Percentiles rank a stretch among this genome's conserved stretches.
phyloP scores from a whole-genome alignment of 2,329 filamentous ascomycete species.

The Calonectria honghensis region DNA sequence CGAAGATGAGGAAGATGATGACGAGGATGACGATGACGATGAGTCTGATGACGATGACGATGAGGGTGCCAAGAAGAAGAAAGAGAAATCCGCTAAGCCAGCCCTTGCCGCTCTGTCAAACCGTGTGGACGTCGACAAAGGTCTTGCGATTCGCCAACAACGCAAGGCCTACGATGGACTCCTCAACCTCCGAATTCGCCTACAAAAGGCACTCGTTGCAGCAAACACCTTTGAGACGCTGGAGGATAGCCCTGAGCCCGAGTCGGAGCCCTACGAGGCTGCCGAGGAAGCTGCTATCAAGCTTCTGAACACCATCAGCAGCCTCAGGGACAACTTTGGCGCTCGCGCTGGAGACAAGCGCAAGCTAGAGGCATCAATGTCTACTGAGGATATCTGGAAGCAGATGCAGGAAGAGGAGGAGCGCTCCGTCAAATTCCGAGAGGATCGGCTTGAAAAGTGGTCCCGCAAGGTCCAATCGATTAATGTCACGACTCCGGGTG shows the following conservation, averaged over 20 bases:
- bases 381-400: constrained; percentile 82
- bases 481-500: constrained; percentile 54
- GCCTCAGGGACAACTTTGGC: constrained; percentile 78
- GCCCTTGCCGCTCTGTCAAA: constrained; percentile 57
- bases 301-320: constrained; percentile 87
- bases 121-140: constrained; percentile 83
- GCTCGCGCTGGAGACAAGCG: constrained; percentile 75
- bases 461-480: constrained; percentile 80
- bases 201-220: constrained; percentile 92
- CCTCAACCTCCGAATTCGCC: constrained; percentile 90
- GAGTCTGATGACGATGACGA: constrained; percentile 62
- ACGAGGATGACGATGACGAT: constrained; percentile 61
- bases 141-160: constrained; percentile 89
- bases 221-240: constrained; percentile 81
- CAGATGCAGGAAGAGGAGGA: constrained; percentile 81
- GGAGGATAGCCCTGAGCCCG: constrained; percentile 62
- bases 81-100: constrained; percentile 58
- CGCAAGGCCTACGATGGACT: constrained; percentile 90
- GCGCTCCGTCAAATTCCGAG: constrained; percentile 75
- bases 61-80: constrained; percentile 56
- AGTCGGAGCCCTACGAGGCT: constrained; percentile 77
- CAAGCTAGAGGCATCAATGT: constrained; percentile 70
- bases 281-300: constrained; percentile 91
- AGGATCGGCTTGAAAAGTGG: constrained; percentile 90
- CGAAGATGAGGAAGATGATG: constrained; percentile 61